These are phyloP conservation scores for Marasmius tenuissimus DNA, from an alignment of 1,284 basidiomycete species.

Conservation along the genomic window DNA sequence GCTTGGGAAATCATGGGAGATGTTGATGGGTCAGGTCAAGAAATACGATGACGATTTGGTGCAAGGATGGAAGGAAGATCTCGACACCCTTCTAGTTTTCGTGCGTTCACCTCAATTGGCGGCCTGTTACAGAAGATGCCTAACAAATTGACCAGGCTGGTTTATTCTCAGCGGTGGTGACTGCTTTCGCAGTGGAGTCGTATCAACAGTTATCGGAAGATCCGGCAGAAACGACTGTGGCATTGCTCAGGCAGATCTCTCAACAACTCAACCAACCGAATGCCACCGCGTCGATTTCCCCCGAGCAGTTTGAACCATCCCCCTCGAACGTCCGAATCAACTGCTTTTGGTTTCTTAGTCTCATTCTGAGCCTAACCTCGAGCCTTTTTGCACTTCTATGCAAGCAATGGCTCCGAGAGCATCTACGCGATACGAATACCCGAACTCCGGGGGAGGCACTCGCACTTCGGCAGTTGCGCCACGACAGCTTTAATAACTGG, in stretches of 20 bases:
- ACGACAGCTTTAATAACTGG: not conserved
- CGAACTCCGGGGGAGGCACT: not conserved
- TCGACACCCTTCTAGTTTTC: constrained; percentile 7
- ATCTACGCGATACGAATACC: constrained; percentile 1
- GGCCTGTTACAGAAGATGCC: not conserved
- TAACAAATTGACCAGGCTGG: constrained; percentile 11
- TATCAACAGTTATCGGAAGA: constrained; percentile 15
- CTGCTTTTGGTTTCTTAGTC: constrained; percentile 12
- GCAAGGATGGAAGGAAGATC: constrained; percentile 9
- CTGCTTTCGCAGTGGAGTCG: constrained; percentile 17
- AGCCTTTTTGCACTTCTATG: constrained; percentile 6
- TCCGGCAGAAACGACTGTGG: constrained; percentile 3
- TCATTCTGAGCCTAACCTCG: constrained; percentile 3
- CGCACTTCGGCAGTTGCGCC: constrained; percentile 7
- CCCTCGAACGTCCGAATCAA: constrained; percentile 1
- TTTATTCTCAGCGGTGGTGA: constrained; percentile 20
- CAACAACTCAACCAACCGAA: constrained; percentile 2
- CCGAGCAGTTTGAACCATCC: not conserved
- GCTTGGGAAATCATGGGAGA: constrained; percentile 5
- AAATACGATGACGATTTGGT: constrained; percentile 3
- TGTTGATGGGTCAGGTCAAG: constrained; percentile 1
- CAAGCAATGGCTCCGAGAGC: constrained; percentile 12
- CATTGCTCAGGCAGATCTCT: constrained; percentile 14
- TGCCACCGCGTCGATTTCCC: not conserved
- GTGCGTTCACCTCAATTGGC: not conserved